Percentiles rank a stretch among this genome's conserved stretches.
phyloP scores from a whole-genome alignment of 2,329 filamentous ascomycete species.

The Blastomyces emzantsi region DNA sequence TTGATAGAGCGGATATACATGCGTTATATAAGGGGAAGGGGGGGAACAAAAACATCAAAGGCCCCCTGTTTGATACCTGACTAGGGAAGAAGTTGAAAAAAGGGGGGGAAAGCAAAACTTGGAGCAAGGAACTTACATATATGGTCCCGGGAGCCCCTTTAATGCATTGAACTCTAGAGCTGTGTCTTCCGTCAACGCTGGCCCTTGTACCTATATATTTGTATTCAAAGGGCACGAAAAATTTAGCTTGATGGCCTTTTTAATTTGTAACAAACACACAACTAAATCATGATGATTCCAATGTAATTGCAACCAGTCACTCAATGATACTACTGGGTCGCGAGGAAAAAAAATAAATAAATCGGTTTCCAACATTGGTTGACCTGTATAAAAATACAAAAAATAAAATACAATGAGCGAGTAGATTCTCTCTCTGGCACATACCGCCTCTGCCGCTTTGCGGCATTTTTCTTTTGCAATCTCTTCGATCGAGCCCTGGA shows the following conservation, averaged over 20 bases:
- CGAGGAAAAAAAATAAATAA: background rate
- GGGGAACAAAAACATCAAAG: background rate
- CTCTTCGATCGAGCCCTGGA: constrained; percentile 88
- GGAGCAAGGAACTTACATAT: constrained; percentile 58
- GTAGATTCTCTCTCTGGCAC: constrained; percentile 18
- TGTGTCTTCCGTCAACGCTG: constrained; percentile 93
- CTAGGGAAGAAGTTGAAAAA: background rate
- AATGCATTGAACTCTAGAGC: constrained; percentile 88
- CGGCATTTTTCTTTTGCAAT: constrained; percentile 82
- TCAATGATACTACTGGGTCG: background rate
- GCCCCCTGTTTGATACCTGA: background rate
- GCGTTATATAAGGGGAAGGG: background rate
- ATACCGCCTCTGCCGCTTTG: constrained; percentile 67
- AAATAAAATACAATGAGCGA: background rate
- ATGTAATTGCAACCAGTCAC: background rate
- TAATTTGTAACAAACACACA: too few relatives aligned
- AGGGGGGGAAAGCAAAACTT: constrained; percentile 11
- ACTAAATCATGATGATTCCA: too few relatives aligned
- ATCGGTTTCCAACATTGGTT: background rate
- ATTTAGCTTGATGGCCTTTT: constrained; percentile 1
- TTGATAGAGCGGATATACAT: background rate
- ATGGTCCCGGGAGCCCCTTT: constrained; percentile 84
- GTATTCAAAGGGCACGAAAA: background rate
- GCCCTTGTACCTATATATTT: constrained; percentile 58
- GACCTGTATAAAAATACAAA: too few relatives aligned